Evolutionary conservation across 2,329 filamentous ascomycete species (phyloP), one percentile per base, ranked within the genome.

Genomic region (Fusarium abutilonis): DNA sequence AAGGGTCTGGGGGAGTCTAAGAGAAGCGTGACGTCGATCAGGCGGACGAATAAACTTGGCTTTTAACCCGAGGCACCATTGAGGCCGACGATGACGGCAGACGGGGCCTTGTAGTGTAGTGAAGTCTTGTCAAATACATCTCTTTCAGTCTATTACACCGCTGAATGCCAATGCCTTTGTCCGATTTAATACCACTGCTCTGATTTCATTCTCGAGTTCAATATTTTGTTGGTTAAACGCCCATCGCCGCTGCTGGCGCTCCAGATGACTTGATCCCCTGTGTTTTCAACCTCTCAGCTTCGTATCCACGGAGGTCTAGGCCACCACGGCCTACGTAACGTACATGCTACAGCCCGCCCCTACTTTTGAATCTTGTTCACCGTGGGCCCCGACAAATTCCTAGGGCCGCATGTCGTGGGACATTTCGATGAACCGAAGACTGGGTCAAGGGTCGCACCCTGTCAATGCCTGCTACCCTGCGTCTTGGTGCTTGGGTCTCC

Each of bases 11-110:
- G n/a, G 35, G 32, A 31, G 39, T 38, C 46, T 26, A 48, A 52
- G 41, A 60, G 49, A 38, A 62, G 56, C 54, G 61, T 63, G 53
- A 53, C 64, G 67, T 56, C 63, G 67, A 70, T 70, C 67, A 67
- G 60, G 48, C 42, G 53, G 54, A 57, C 51, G 63, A 65, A 45
- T 52, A 59, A 54, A 43, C 55, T 60, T 55, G 48, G 42, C 48
- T 29, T 29, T 43, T 46, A 59, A 60, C 40, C 67, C 60, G 56
- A 68, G 49, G 42, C 43, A 54, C 50, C 65, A 61, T 64, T 61
- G 60, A 66, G 60, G 60, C 56, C 58, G 61, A 58, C 56, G 42
- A 64, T 64, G 61, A 65, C 61, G 56, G 61, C 52, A 64, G 61
- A 64, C 42, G 45, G 42, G 29, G 45, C 7, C 19, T 36, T 6